Evolutionary conservation across 768 basidiomycete genomes (phyloP), one percentile per base, ranked within the genome.

Genomic region (Amanita brunnescens): DNA sequence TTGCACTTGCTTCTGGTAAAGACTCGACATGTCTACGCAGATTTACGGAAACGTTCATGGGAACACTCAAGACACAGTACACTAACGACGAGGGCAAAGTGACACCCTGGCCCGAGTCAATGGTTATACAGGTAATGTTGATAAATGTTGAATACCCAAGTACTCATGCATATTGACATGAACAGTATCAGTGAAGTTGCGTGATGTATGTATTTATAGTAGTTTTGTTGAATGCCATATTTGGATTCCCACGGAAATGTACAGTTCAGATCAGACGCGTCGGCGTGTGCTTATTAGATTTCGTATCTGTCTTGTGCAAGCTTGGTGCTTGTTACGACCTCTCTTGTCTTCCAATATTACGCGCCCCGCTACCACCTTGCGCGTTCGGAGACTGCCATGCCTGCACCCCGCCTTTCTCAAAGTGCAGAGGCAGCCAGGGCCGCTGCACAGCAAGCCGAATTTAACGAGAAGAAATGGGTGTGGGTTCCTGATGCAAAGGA

Each of bases 391-490:
- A 49, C 30, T n/a, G 21, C 14, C 18, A 83, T 82, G 80, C 74
- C 74, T 56, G 68, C 67, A 49, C 70, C 73, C 54, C 69, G 73
- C 38, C 70, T 64, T 44, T 76, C 80, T 37, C 76, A 75, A 53
- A 76, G 70, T 55, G 75, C 74, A 41, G 91, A 92, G 65, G 85
- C 85, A 35, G 87, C 91, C 6, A 75, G 85, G 49, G 85, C 83
- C 14, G 91, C 91, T 18, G 92, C 91, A 16, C 79, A 85, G n/a
- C 90, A 93, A 64, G 91, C 91, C 8, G 91, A 94, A 67, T 95
- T 93, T 68, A 94, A 92, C 64, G 91, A 92, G 76, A 96, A 94
- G 85, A 90, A 85, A 72, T 95, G 94, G 89, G 92, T 97, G 5
- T 98, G 95, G 95, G 87, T 94, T 21, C 91, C 92, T 2, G 94